Evolutionary conservation across 345 rosid genomes (phyloP), one percentile per base, ranked within the genome.

Genomic region (Hevea brasiliensis): DNA sequence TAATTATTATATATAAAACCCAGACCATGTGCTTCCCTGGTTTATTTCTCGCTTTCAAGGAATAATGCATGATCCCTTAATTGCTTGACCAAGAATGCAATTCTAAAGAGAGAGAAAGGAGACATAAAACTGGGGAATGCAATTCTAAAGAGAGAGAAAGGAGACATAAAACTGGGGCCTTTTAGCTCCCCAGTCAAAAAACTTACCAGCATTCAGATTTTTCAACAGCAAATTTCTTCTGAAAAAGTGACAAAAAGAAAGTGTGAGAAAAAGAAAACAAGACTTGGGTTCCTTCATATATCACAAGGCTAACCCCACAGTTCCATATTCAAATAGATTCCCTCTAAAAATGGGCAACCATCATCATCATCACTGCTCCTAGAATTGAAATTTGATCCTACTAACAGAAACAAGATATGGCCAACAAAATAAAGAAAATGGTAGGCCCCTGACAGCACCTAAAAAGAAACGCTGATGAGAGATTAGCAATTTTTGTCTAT

Each of bases 241-340:
- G 81, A 53, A 61, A 72, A 75, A 72, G 68, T 23, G 59, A 62
- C 53, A 65, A 20, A 71, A 37, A 65, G 26, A 8, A 6, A 50
- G n/a, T 5, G 21, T 6, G 21, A 50, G 0, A 50, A 27, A 15
- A 12, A 32, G 41, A 37, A 59, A 57, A 24, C 68, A 1, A 62
- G 51, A 37, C 10, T 14, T 64, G 56, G 66, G 55, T 76, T 63
- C 79, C 62, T 74, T 59, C 78, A 1, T 12, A 3, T 18, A 12
- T 17, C 37, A 32, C 37, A 32, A 32, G n/a, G n/a, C 13, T 2
- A 80, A 26, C 74, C 60, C 72, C 79, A 65, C 73, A 13, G 41
- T 59, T 47, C 73, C 41, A 74, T 65, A 80, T 82, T 82, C 80
- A 78, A 80, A 76, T 62, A 56, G 75, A 85, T 78, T 82, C 84